Evolutionary conservation across 148 eudicot species (phyloP).

Genomic region (Silene uniflora): DNA sequence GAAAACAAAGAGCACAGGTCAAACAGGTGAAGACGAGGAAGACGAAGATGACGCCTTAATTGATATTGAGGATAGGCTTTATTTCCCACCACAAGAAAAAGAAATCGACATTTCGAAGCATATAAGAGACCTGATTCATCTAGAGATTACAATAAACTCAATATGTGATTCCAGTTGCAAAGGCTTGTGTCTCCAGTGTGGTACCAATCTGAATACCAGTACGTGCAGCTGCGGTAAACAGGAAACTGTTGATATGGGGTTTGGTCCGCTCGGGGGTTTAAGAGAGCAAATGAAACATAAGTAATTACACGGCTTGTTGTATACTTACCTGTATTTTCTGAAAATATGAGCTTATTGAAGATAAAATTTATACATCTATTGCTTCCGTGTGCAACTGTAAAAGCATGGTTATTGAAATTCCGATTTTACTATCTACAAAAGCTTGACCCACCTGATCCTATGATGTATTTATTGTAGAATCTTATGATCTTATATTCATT

Average conservation of each 20-base stretch:
- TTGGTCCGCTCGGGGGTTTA: conserved; percentile 63
- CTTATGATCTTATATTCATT: too few species aligned
- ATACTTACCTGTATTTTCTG: neutral
- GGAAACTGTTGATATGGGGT: conserved; percentile 27
- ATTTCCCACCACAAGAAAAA: conserved; percentile 64
- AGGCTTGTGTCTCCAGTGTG: conserved; percentile 77
- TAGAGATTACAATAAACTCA: conserved; percentile 68
- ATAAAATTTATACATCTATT: too few species aligned
- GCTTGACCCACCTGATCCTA: too few species aligned
- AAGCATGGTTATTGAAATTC: too few species aligned
- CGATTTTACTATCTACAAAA: too few species aligned
- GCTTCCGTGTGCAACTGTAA: too few species aligned
- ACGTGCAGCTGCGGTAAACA: conserved; percentile 48
- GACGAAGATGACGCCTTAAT: conserved; percentile 47
- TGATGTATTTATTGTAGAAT: too few species aligned
- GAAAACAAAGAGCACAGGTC: conserved; percentile 20
- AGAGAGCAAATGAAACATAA: conserved; percentile 58
- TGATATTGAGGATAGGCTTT: conserved; percentile 69
- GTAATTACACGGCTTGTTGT: neutral
- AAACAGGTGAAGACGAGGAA: conserved; percentile 31
- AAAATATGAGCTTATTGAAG: neutral
- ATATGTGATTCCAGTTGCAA: conserved; percentile 69
- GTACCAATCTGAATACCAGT: conserved; percentile 54
- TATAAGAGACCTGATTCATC: conserved; percentile 76
- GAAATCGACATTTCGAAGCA: conserved; percentile 83